Conservation (phyloP, 208 protist genomes). For the Trypanosoma lewisi region DNA sequence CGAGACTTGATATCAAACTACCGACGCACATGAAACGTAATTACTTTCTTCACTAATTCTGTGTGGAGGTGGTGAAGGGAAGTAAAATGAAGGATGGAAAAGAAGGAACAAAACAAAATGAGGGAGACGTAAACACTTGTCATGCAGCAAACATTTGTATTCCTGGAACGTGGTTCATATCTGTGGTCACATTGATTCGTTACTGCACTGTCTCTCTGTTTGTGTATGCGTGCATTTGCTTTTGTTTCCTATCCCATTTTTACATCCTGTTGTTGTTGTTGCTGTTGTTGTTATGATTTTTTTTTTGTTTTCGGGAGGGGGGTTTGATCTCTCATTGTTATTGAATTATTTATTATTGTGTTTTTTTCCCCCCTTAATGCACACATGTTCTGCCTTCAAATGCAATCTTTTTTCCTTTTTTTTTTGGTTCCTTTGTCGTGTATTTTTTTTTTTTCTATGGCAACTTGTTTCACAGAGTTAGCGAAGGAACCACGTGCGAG, state of each 20-base stretch:
- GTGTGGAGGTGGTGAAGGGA: not conserved
- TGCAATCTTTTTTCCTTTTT: conserved; percentile 20
- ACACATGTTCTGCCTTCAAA: too few species aligned
- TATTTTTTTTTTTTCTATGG: not conserved
- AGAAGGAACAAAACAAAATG: not conserved
- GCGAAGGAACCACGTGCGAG: too few species aligned
- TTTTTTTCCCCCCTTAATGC: too few species aligned
- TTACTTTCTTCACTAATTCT: conserved; percentile 73
- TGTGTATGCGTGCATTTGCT: too few species aligned
- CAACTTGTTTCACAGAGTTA: too few species aligned
- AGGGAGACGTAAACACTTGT: too few species aligned
- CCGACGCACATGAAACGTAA: conserved; percentile 87
- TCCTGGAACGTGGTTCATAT: too few species aligned
- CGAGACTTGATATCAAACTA: conserved; percentile 80
- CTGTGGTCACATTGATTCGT: too few species aligned
- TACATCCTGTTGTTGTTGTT: not conserved
- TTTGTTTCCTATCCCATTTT: not conserved
- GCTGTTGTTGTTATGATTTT: conserved; percentile 3
- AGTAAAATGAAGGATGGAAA: not conserved
- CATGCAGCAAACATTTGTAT: too few species aligned
- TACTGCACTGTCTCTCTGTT: not conserved
- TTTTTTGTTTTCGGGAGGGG: conserved; percentile 9
- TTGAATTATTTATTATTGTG: conserved; percentile 3
- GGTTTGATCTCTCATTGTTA: conserved; percentile 1
- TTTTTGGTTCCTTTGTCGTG: conserved; percentile 3